These are phyloP conservation scores for Penicillium sp. DNA, from an alignment of 2,329 filamentous ascomycete genomes.

Conservation along the genomic window DNA sequence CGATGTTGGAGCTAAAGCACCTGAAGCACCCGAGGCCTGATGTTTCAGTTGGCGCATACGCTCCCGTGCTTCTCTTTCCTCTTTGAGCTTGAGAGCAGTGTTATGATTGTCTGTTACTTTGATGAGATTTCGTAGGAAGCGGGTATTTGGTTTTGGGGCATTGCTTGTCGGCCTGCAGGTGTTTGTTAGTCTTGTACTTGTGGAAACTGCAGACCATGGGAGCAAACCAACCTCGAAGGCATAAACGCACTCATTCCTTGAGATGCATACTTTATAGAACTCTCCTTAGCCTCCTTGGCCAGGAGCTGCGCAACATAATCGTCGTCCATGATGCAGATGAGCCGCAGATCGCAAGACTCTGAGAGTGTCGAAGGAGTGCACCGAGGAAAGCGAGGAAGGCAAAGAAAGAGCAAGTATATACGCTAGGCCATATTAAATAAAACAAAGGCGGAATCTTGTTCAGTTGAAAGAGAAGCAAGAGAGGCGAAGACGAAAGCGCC, in stretches of 20 bases:
- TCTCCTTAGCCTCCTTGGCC: conserved; percentile 73
- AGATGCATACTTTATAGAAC: conserved; percentile 70
- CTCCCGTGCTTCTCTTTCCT: conserved; percentile 73
- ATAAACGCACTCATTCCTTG: conserved; percentile 70
- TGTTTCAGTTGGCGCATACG: conserved; percentile 61
- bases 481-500: conserved; percentile 9
- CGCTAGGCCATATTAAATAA: neutral
- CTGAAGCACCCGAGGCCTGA: conserved; percentile 34
- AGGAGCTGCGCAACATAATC: conserved; percentile 75
- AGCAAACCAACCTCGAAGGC: conserved; percentile 50
- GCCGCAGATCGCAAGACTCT: conserved; percentile 25
- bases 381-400: neutral
- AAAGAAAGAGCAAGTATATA: neutral
- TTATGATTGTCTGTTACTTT: conserved; percentile 88
- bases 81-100: conserved; percentile 77
- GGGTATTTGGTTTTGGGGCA: conserved; percentile 83
- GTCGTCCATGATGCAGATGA: conserved; percentile 42
- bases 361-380: neutral
- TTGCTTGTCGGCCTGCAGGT: conserved; percentile 59
- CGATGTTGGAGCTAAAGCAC: conserved; percentile 17
- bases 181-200: conserved; percentile 1
- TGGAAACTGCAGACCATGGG: neutral
- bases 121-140: conserved; percentile 85
- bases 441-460: neutral
- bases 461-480: neutral